Evolutionary conservation across 108 stramenopile species (phyloP).

Genomic region (Cyclotella distinguenda): DNA sequence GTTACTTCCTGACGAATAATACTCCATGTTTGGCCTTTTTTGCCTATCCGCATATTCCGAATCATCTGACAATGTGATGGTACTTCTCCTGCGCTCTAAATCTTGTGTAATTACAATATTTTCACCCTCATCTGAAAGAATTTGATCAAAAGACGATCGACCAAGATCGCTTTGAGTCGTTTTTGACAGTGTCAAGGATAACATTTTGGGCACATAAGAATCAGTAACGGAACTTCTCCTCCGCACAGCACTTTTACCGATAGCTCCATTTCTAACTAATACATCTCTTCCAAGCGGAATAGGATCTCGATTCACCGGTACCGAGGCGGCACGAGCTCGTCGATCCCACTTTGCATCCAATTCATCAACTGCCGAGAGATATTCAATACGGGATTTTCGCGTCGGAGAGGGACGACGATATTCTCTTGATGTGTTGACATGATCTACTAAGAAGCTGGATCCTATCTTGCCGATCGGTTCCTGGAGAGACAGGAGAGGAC

Average conservation of each 20-base stretch:
- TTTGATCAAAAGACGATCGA: too few relatives aligned
- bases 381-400: not conserved
- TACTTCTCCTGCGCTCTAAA: too few relatives aligned
- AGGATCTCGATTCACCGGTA: not conserved
- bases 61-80: too few relatives aligned
- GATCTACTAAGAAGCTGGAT: not conserved
- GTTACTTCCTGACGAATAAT: not conserved
- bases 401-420: not conserved
- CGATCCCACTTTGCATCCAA: not conserved
- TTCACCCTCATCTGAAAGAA: too few relatives aligned
- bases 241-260: not conserved
- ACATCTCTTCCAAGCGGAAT: not conserved
- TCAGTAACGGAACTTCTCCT: not conserved
- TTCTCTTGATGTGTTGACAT: not conserved
- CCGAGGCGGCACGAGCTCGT: not conserved
- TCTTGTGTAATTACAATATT: too few relatives aligned
- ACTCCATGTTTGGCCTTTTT: too few relatives aligned
- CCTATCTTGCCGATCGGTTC: slow-evolving; percentile 1
- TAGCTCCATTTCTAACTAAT: not conserved
- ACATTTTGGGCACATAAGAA: too few relatives aligned
- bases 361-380: not conserved
- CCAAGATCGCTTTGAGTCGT: not conserved
- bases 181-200: too few relatives aligned
- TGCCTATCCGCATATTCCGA: too few relatives aligned
- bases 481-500: not conserved